These are phyloP conservation scores for Pseudogymnoascus sp. DNA, from an alignment of 2,329 filamentous ascomycete genomes.

Conservation along the genomic window DNA sequence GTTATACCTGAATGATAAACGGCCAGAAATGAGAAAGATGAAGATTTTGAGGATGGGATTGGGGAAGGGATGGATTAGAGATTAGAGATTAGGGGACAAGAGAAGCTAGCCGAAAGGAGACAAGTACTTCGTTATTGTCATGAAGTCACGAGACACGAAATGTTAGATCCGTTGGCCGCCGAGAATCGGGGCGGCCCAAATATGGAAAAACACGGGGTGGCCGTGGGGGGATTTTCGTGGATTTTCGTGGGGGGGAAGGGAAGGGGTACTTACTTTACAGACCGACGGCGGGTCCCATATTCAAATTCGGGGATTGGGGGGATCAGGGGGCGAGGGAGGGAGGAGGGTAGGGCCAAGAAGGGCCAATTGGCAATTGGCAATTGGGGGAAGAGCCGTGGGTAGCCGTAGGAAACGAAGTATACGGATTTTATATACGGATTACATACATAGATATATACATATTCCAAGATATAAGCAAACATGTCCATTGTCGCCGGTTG, in stretches of 20 bases:
- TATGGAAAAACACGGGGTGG: background rate
- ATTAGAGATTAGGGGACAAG: background rate
- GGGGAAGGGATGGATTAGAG: background rate
- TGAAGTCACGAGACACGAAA: background rate
- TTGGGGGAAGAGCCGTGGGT: background rate
- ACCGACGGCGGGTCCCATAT: no score
- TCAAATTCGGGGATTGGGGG: no score
- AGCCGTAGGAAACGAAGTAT: background rate
- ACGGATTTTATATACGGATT: background rate
- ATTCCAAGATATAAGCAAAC: no score
- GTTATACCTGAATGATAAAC: background rate
- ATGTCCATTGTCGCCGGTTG: no score
- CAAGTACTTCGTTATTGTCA: background rate
- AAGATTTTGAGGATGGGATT: background rate
- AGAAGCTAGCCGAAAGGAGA: background rate
- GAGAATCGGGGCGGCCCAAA: background rate
- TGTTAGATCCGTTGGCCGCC: background rate
- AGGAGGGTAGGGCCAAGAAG: background rate
- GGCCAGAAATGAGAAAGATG: background rate
- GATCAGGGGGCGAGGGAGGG: background rate
- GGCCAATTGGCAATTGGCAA: background rate
- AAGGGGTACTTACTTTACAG: no score
- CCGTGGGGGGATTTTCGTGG: background rate
- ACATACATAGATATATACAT: background rate
- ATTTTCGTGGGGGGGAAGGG: no score